These are phyloP conservation scores for Hirschioporus abietinus DNA, from an alignment of 768 basidiomycete species.

Conservation along the genomic window DNA sequence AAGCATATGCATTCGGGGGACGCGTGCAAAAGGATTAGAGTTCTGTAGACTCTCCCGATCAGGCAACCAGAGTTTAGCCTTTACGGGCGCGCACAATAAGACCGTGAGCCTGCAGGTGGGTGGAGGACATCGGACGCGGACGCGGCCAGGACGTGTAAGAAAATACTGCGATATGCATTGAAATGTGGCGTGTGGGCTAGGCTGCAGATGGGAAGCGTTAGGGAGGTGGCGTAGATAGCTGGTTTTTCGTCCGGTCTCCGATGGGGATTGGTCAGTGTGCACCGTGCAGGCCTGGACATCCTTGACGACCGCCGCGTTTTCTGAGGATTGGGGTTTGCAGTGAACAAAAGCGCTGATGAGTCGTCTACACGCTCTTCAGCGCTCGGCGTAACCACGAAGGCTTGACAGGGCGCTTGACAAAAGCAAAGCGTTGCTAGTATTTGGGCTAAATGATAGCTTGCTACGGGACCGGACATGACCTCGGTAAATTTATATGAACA, in stretches of 20 bases:
- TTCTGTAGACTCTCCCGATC: not conserved
- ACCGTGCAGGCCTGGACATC: not conserved
- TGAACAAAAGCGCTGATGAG: not conserved
- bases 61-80: slow-evolving; percentile 1
- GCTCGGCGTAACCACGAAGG: not conserved
- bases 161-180: not conserved
- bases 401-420: not conserved
- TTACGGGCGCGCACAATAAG: slow-evolving; percentile 1
- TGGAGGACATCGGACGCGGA: too few species aligned
- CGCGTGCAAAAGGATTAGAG: not conserved
- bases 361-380: not conserved
- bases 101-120: not conserved
- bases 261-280: not conserved
- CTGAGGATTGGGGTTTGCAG: not conserved
- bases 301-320: not conserved
- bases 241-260: not conserved
- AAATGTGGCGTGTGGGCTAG: not conserved
- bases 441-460: not conserved
- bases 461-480: too few species aligned
- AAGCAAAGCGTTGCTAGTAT: not conserved
- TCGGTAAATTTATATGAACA: too few species aligned
- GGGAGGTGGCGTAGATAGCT: not conserved
- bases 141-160: too few species aligned
- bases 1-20: not conserved
- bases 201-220: not conserved